Evolutionary conservation across 306 rosid species (phyloP), one percentile per base, ranked within the genome.

Genomic region (Begonia masoniana): DNA sequence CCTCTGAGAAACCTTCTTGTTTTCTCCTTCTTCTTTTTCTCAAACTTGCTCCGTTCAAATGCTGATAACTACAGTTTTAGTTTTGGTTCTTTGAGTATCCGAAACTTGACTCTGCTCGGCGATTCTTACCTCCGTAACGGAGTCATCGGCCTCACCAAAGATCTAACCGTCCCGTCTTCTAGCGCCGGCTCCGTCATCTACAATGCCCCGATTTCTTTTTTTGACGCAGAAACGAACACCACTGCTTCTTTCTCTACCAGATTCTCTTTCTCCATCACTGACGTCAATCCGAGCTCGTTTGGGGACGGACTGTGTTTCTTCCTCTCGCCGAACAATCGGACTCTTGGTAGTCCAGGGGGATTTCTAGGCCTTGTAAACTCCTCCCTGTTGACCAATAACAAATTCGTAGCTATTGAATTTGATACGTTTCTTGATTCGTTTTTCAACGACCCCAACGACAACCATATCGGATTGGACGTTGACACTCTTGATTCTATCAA

Each of bases 101-200:
- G 95, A 35, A 85, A 89, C 80, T 74, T 89, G 52, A 82, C 91
- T 16, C 84, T 89, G 57, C 76, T 85, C n/a, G 95, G 94, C 39
- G 94, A 82, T 58, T 85, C 97, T 16, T 76, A 78, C 50, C 84
- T 89, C 80, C 73, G 75, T 12, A 57, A 76, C 41, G 94, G 95
- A 41, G 39, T 73, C 3, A 48, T 89, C 3, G 94, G 95, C 13
- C 88, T 85, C 68, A 85, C 97, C 10, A 57, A 67, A 21, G 70
- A 84, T 64, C 64, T 76, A 63, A 62, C 72, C 24, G 87, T 85
- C n/a, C 95, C 97, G 0, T 66, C 83, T 24, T 74, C 95, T 1
- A 68, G 78, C 67, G 71, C 80, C 47, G 95, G 97, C 21, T 47
- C 82, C 5, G 65, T 73, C 4, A 58, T 82, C 54, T 85, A 68